Conservation (phyloP, 163 green algal genomes). For the Volvox carteri region DNA sequence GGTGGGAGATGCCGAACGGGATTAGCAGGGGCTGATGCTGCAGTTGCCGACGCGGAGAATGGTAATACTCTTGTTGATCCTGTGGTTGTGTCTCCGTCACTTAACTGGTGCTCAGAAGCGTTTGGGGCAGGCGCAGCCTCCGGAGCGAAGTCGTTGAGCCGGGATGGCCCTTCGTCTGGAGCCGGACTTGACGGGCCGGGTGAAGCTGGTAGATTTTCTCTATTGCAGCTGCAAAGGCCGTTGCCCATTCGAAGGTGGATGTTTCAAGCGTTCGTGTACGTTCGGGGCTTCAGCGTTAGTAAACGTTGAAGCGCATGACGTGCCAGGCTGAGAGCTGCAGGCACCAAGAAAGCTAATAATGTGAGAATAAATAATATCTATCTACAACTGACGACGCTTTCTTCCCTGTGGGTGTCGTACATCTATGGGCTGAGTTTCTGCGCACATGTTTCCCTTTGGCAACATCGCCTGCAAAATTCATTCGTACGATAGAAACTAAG, state of each 20-base stretch:
- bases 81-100: background rate
- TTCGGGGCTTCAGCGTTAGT: too few species aligned
- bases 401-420: too few species aligned
- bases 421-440: too few species aligned
- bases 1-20: background rate
- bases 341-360: too few species aligned
- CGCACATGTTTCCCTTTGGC: too few species aligned
- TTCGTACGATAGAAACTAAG: too few species aligned
- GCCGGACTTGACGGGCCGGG: background rate
- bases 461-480: too few species aligned
- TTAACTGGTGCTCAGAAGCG: background rate
- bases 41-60: background rate
- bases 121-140: background rate
- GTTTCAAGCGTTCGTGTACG: too few species aligned
- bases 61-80: background rate
- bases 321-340: too few species aligned
- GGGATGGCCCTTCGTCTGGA: background rate
- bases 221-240: conserved; percentile 33
- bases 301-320: too few species aligned
- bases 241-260: conserved; percentile 34
- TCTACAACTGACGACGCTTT: too few species aligned
- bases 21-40: background rate
- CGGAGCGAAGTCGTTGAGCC: background rate
- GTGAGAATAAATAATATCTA: too few species aligned
- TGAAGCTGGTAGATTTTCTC: background rate